Conservation (phyloP, 2,329 filamentous ascomycete genomes). For the Dactylellina leptospora region DNA sequence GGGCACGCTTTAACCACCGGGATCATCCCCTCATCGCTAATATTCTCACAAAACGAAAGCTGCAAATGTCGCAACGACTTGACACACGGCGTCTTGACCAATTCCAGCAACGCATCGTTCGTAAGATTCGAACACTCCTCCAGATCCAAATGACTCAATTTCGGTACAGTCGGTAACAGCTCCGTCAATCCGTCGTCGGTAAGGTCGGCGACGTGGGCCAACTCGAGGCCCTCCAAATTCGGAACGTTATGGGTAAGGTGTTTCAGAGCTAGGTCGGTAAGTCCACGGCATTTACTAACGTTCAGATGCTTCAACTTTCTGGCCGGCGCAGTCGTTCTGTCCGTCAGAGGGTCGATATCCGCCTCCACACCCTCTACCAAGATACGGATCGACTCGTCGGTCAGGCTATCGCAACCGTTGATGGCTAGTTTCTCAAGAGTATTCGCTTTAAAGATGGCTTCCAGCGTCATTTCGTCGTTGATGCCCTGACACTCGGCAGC, state of each 20-base stretch:
- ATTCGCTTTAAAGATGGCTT: constrained; percentile 80
- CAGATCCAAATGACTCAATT: constrained; percentile 84
- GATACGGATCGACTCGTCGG: constrained; percentile 74
- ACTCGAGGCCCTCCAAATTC: constrained; percentile 79
- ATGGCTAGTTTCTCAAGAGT: constrained; percentile 82
- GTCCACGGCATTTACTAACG: constrained; percentile 76
- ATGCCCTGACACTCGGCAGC: constrained; percentile 84
- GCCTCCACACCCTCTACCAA: constrained; percentile 80
- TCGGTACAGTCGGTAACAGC: constrained; percentile 77
- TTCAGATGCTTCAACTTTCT: constrained; percentile 85
- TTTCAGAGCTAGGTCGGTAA: constrained; percentile 78
- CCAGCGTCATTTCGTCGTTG: constrained; percentile 75
- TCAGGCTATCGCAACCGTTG: constrained; percentile 80
- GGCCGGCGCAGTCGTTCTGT: constrained; percentile 76
- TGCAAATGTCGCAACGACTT: constrained; percentile 78
- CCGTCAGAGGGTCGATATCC: constrained; percentile 81
- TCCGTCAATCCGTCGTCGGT: constrained; percentile 76
- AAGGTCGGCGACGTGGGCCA: constrained; percentile 78
- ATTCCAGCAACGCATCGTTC: constrained; percentile 75
- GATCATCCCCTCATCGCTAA: constrained; percentile 85
- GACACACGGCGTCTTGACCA: constrained; percentile 80
- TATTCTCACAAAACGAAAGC: constrained; percentile 85
- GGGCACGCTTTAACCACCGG: constrained; percentile 80
- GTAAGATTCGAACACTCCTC: constrained; percentile 83
- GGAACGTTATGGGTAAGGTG: constrained; percentile 78